Base-by-base conservation (phyloP, 805 yeast species). In the Kurtzmaniella cleridarum region DNA sequence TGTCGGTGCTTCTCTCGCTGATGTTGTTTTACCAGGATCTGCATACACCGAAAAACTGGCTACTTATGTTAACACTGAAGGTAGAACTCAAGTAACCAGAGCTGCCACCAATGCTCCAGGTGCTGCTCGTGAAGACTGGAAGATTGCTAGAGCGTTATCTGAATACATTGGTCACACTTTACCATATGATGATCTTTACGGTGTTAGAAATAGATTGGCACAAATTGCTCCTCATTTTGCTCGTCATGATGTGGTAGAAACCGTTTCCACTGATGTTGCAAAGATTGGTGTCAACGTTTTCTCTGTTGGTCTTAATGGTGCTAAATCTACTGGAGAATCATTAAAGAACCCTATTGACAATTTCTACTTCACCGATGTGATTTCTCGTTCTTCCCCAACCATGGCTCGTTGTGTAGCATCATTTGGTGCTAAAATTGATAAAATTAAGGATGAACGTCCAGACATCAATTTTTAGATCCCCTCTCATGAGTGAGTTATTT, bases 121-220 rank as follows among this genome's bases (percentile, higher is more conserved):
- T 23, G 84, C 76, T 35, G 93, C 95, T 33, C 81, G 95, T 60
- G 95, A 86, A 63, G 95, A 87, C 65, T 86, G 95, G 95, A 81
- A 81, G 67, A 83, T 86, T 46, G 60, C 87, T 50, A 78, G 90
- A 64, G 95, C 95, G 2, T 72, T 84, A 42, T 78, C 86, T 40
- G 95, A 87, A 62, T 84, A 82, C 59, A 64, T 87, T 47, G 81
- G 79, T 37, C 75, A 73, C 29, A 66, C 82, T 2, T 73, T 86
- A 52, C 90, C 90, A 27, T 86, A 87, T 58, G 91, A 86, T 57
- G 88, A 81, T 57, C 58, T 75, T 31, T 73, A 76, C 50, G 75
- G 81, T 43, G 65, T 86, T 38, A 81, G 90, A 62, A 66, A 71
- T 27, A 76, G 95, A 60, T 64, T 86, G 55, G 77, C 75, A 37